Base-by-base conservation (phyloP, 257 asterid species). In the Mitragyna speciosa region DNA sequence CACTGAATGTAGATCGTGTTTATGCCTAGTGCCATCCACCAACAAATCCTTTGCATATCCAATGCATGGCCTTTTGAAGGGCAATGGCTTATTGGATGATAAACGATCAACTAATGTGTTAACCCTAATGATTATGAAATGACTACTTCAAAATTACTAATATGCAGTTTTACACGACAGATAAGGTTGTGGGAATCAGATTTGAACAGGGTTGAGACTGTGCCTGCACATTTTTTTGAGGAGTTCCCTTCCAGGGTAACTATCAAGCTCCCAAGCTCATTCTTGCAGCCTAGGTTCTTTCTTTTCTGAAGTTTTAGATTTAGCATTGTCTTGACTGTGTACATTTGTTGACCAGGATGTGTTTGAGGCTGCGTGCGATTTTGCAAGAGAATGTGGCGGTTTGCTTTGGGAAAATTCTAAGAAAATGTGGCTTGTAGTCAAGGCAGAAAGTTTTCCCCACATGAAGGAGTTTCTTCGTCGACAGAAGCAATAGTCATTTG, bases 101-200 rank as follows among this genome's bases (percentile, higher is more conserved):
- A 36, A 47, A 8, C 30, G 19, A 47, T 6, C 28, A 2, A 28
- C 66, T 56, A 30, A 15, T 17, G 24, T 52, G 17, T 14, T 15
- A 28, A 47, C 49, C 12, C 19, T 31, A 19, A 30, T 30, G 41
- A 28, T 48, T 71, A 49, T 56, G 5, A 2, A 66, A n/a, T 58
- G 63, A 54, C 63, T 52, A 59, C 49, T 71, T 28, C 5, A 72
- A 56, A 31, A 69, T 10, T 52, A 12, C 24, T 81, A 56, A 67
- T 39, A 41, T 48, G 65, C 72, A 8, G 58, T 30, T 64, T 73
- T 78, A 19, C 63, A 39, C 52, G 77, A 36, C 96, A 95, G 99
- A 89, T 95, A 77, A 90, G 96, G 83, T 81, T 95, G 89, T 93
- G 98, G 99, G 98, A 95, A 89, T 85, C 98, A 7, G 99, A 93